Conservation (phyloP, 2,329 filamentous ascomycete genomes). For the Neopestalotiopsis rosae region DNA sequence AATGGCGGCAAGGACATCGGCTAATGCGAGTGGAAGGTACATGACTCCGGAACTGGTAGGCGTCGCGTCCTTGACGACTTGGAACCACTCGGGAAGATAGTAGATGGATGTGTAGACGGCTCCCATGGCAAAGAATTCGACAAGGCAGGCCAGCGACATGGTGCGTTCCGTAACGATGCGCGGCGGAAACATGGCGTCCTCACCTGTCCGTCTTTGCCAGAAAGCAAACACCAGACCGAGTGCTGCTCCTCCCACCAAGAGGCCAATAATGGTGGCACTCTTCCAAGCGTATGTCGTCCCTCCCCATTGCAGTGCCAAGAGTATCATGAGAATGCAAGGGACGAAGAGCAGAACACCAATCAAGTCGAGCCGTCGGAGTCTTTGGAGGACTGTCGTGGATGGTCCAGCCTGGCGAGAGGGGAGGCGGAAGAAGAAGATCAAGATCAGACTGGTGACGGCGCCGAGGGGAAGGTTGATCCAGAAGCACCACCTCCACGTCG, state of each 20-base stretch:
- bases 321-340: slow-evolving; percentile 55
- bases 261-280: slow-evolving; percentile 52
- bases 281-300: slow-evolving; percentile 58
- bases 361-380: slow-evolving; percentile 54
- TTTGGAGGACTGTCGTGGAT: slow-evolving; percentile 38
- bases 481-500: slow-evolving; percentile 29
- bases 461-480: slow-evolving; percentile 47
- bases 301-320: slow-evolving; percentile 64
- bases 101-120: slow-evolving; percentile 4
- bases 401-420: slow-evolving; percentile 25
- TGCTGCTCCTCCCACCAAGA: slow-evolving; percentile 53
- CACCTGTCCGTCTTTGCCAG: background rate
- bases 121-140: background rate
- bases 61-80: background rate
- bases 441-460: slow-evolving; percentile 51
- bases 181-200: background rate
- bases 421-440: slow-evolving; percentile 52
- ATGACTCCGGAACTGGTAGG: background rate
- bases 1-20: background rate
- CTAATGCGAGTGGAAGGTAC: background rate
- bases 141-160: background rate
- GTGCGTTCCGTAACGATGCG: background rate
- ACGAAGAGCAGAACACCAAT: slow-evolving; percentile 54
- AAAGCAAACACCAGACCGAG: slow-evolving; percentile 52
- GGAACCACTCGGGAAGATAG: slow-evolving; percentile 4